Evolutionary conservation across 1,139 yeast genomes (phyloP), one percentile per base, ranked within the genome.

Genomic region (Blastobotrys petasosporus): DNA sequence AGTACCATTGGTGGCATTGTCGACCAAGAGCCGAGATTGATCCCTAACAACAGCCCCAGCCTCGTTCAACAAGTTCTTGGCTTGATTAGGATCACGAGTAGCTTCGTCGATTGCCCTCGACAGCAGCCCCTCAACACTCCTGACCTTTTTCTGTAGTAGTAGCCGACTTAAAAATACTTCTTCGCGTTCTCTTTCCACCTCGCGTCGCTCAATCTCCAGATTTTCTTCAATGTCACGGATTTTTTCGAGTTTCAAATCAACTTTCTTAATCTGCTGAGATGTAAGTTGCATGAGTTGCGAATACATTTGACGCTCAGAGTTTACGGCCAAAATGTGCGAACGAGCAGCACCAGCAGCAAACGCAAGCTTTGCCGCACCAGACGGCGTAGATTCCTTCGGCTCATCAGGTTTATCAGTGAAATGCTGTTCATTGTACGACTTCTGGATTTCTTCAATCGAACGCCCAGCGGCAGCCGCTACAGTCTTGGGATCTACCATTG

Each of bases 401-500:
- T 43, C 50, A n/a, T 40, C 48, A n/a, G 40, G 51, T 11, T 41
- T 42, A 7, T 39, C 44, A 16, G 46, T 46, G 31, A 46, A 43
- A 17, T 41, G 30, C 35, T 39, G 36, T 15, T 48, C 51, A 2
- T 29, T 41, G 52, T 28, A 45, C 39, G 25, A 16, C 51, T 32
- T 46, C 46, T 20, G 44, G 51, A 82, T 71, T 2, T 75, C 75
- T 51, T 76, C 54, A 23, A 64, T 57, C 9, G 59, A 52, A 28
- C 61, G 53, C 4, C 64, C 66, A 1, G 73, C 65, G 15, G 94
- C 86, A 10, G 96, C 94, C 9, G 88, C 87, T 47, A 80, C 84
- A 1, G 92, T 95, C 34, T 82, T 82, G n/a, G 92, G 82, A 60
- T 90, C 96, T 16, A 90, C 95, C 48, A 90, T 67, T 39, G 88